Evolutionary conservation across 2,329 filamentous ascomycete species (phyloP), one percentile per base, ranked within the genome.

Genomic region (Aspergillus fijiensis): DNA sequence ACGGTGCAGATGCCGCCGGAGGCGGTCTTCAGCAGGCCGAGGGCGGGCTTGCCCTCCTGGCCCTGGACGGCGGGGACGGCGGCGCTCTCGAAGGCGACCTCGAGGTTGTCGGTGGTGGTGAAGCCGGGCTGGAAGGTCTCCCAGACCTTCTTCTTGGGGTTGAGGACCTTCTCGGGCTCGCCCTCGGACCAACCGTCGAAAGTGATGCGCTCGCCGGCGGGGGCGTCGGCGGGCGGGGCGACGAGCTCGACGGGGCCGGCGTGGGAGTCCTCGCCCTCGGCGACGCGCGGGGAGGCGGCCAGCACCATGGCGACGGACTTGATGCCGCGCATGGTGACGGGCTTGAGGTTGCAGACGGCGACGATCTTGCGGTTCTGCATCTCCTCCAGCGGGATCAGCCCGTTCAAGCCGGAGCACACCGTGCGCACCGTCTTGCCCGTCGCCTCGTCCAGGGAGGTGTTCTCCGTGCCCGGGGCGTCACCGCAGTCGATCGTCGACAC

Each of bases 91-190:
- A 98, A 99, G 0, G 85, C 92, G 39, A 96, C 94, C 78, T 93
- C 90, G 55, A 94, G 82, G 51, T 77, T 79, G 7, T 89, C 89
- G 1, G 89, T 96, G 7, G 94, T 99, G 31, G 91, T 96, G 80
- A 98, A 98, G 0, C 94, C 95, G 1, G 93, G 92, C 83, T 98
- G 94, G 79, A 96, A 91, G 10, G 85, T 91, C 84, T 99, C 95
- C 93, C 94, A 98, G 63, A 98, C 82, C 88, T 98, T 98, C 88
- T 98, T 99, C 89, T 99, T 99, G 60, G 95, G 95, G 84, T 98
- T 99, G 60, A 99, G 84, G 55, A 94, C 87, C 63, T 89, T 89
- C 84, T 99, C 95, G 0, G 95, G 92, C 82, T 96, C 90, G 61
- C 92, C 93, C 76, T 91, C 84, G 51, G 67, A 71, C 88, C 91